These are phyloP conservation scores for Entomortierella beljakovae DNA, from an alignment of 192 early-diverging fungal species.

Conservation along the genomic window DNA sequence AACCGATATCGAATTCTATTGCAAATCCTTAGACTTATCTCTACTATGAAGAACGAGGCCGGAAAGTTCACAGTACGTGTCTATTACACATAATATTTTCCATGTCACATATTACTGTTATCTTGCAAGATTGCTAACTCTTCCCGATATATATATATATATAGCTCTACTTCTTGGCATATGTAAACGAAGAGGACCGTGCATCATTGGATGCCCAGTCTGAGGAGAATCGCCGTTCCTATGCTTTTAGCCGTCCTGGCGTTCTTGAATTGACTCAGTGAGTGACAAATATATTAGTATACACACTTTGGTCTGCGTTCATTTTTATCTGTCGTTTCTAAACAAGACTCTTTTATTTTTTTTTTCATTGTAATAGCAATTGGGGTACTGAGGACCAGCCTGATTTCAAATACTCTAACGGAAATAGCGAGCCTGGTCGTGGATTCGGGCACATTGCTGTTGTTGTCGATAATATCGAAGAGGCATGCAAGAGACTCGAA, in stretches of 20 bases:
- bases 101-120: conserved; percentile 34
- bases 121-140: conserved; percentile 22
- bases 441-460: conserved; percentile 90
- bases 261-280: conserved; percentile 88
- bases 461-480: conserved; percentile 81
- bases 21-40: conserved; percentile 53
- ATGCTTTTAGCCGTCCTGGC: conserved; percentile 73
- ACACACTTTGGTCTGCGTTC: not conserved
- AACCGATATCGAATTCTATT: not conserved
- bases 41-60: conserved; percentile 56
- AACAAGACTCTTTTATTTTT: not conserved
- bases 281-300: not conserved
- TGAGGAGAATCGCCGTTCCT: conserved; percentile 58
- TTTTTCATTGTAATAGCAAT: conserved; percentile 63
- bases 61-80: conserved; percentile 60
- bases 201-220: conserved; percentile 64
- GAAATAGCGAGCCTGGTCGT: conserved; percentile 75
- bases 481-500: conserved; percentile 82
- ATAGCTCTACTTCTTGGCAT: conserved; percentile 84
- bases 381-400: conserved; percentile 81
- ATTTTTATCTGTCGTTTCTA: not conserved
- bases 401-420: conserved; percentile 72
- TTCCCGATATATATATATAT: conserved; percentile 33
- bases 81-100: not conserved
- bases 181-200: conserved; percentile 60